Conservation (phyloP, 2,329 filamentous ascomycete genomes). For the Pestalotiopsis sp. region DNA sequence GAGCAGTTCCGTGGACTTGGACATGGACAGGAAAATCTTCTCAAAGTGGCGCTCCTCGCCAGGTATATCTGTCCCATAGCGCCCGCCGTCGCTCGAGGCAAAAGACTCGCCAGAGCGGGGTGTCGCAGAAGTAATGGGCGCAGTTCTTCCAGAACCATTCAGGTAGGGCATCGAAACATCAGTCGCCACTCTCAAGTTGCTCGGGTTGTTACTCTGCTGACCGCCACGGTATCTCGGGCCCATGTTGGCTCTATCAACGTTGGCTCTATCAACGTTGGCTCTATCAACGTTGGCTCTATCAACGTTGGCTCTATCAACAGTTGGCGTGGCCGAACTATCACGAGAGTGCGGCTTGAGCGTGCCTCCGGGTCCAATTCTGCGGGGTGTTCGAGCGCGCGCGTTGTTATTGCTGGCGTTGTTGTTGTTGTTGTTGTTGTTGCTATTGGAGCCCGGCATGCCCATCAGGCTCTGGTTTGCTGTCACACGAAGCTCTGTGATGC, state of each 20-base stretch:
- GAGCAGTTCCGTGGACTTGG: slow-evolving; percentile 71
- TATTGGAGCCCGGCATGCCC: slow-evolving; percentile 20
- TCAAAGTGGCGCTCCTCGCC: slow-evolving; percentile 84
- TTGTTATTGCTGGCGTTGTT: not conserved
- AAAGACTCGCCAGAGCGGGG: slow-evolving; percentile 85
- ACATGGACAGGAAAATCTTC: slow-evolving; percentile 75
- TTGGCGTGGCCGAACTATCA: slow-evolving; percentile 55
- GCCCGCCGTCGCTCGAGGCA: slow-evolving; percentile 51
- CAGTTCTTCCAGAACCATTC: slow-evolving; percentile 50
- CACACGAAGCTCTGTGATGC: slow-evolving; percentile 65
- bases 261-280: slow-evolving; percentile 50
- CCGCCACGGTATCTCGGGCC: slow-evolving; percentile 38
- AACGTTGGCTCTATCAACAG: slow-evolving; percentile 46
- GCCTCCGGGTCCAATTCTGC: slow-evolving; percentile 37
- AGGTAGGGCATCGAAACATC: slow-evolving; percentile 51
- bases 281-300: slow-evolving; percentile 50
- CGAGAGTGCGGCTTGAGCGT: slow-evolving; percentile 52
- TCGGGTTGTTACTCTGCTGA: slow-evolving; percentile 45
- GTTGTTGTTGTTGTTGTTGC: not conserved
- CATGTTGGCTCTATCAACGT: slow-evolving; percentile 43
- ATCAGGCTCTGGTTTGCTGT: slow-evolving; percentile 37
- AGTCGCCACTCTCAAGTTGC: slow-evolving; percentile 57
- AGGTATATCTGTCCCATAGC: slow-evolving; percentile 61
- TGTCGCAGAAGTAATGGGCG: slow-evolving; percentile 61
- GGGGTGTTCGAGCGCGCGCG: slow-evolving; percentile 17